Evolutionary conservation across 2,329 filamentous ascomycete species (phyloP), one percentile per base, ranked within the genome.

Genomic region (Fusarium brachygibbosum): DNA sequence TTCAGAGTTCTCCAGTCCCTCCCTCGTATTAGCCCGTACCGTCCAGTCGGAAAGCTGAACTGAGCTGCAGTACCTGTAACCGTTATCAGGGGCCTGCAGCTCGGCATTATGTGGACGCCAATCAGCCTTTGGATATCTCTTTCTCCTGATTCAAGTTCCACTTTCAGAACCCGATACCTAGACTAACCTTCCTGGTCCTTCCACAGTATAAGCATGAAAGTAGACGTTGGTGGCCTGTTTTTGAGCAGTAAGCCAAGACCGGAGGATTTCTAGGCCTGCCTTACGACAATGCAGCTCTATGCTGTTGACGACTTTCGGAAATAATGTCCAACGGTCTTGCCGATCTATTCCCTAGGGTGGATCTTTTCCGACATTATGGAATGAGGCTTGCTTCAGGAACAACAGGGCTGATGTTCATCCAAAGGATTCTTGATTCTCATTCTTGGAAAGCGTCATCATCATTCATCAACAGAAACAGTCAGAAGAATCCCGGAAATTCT

Each of bases 271-370:
- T 21, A 21, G 19, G 23, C 23, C 19, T 35, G 35, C 23, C 16
- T 49, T 37, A 14, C 59, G 38, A 40, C 25, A 32, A 35, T 45
- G 38, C 29, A 45, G 17, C 12, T 48, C 35, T 32, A 32, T 25
- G 44, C 42, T 42, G 9, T 31, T 25, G 41, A 31, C 41, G 32
- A 21, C 38, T 52, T 49, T 34, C 25, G 31, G 31, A 35, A 41
- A 48, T 11, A 50, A 42, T 14, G 28, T 19, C 21, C 44, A 52
- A 21, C 34, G 16, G 25, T 19, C 32, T 13, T 19, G 61, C 37
- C 37, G 65, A 69, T 69, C 53, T 25, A 23, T 59, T 38, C 25
- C 34, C 25, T n/a, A 52, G 31, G 16, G 31, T 40, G 38, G 40
- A 9, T 35, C 2, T 32, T 28, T 25, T 29, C 53, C 64, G 61